Evolutionary conservation across 2,329 filamentous ascomycete species (phyloP), one percentile per base, ranked within the genome.

Genomic region (Dendryphion nanum): DNA sequence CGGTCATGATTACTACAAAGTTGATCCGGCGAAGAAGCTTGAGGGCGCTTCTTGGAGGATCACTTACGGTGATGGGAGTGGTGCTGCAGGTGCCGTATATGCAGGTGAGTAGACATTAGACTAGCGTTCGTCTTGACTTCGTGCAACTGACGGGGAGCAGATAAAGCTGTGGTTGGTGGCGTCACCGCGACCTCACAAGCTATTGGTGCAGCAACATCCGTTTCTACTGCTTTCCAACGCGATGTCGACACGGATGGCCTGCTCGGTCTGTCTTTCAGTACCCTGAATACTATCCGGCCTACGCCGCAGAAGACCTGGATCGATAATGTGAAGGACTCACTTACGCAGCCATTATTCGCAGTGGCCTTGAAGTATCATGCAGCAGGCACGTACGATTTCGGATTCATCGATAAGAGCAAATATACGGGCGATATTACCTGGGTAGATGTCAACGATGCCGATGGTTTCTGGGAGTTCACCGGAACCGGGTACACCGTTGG

Each of bases 391-490:
- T 81, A 77, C 59, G 75, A 78, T 61, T 81, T 80, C 42, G 77
- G 77, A 40, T 78, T 34, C 67, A 77, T 85, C 45, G 73, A 85
- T 66, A 55, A 55, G 31, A 62, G 61, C 53, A 78, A 82, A 57
- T 81, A 81, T 67, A 77, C 66, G 0, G 82, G 81, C 20, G 38
- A 58, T 6, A 74, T 86, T 49, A 67, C 70, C 37, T 86, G 82
- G 56, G 64, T 73, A 18, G 53, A 68, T 4, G 74, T 83, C 23
- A 72, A 83, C 56, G 73, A 55, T 38, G 69, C 71, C 16, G 72
- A 84, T 41, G 78, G 80, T 4, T 84, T 77, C 69, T 86, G 83
- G 83, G 65, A 74, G 40, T 77, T 86, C 60, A 74, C 68, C 15
- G 68, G 77, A 8, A 68, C 69, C 17, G 78, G 75, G 15, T 83